These are phyloP conservation scores for Dioszegia hungarica DNA, from an alignment of 768 basidiomycete species.

Conservation along the genomic window DNA sequence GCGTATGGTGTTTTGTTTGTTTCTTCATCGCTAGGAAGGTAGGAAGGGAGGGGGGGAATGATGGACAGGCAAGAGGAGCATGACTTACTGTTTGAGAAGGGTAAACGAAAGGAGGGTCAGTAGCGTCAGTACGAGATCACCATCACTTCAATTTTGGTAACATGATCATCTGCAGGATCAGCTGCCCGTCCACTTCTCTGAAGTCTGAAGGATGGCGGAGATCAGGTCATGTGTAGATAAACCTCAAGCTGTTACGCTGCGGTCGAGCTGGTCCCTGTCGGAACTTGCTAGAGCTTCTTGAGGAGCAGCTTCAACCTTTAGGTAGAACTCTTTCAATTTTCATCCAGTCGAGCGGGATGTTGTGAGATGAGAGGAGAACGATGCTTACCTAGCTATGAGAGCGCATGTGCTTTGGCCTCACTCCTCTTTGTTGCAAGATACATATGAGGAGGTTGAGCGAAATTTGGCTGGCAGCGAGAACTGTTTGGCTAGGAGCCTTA, in stretches of 20 bases:
- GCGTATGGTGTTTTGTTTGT: conserved; percentile 38
- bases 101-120: not conserved
- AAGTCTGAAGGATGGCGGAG: not conserved
- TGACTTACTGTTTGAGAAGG: conserved; percentile 15
- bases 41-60: not conserved
- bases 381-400: not conserved
- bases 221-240: conserved; percentile 46
- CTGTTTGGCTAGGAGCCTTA: too few species aligned
- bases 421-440: too few species aligned
- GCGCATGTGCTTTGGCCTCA: too few species aligned
- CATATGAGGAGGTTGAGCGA: too few species aligned
- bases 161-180: not conserved
- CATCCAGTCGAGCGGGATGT: conserved; percentile 9
- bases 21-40: conserved; percentile 37
- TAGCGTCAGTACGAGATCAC: too few species aligned
- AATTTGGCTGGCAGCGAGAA: too few species aligned
- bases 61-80: not conserved
- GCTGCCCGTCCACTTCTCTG: not conserved
- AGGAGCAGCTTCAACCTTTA: conserved; percentile 13
- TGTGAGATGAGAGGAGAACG: not conserved
- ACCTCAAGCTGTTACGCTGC: conserved; percentile 39
- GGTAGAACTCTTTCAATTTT: conserved; percentile 39
- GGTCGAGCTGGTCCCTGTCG: conserved; percentile 7
- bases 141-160: too few species aligned
- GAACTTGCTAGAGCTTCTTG: conserved; percentile 34